A percentile compares a stretch with the other conserved stretches of the same genome.
phyloP scores from a whole-genome alignment of 805 yeast species.

The Ogataea pilisensis region DNA sequence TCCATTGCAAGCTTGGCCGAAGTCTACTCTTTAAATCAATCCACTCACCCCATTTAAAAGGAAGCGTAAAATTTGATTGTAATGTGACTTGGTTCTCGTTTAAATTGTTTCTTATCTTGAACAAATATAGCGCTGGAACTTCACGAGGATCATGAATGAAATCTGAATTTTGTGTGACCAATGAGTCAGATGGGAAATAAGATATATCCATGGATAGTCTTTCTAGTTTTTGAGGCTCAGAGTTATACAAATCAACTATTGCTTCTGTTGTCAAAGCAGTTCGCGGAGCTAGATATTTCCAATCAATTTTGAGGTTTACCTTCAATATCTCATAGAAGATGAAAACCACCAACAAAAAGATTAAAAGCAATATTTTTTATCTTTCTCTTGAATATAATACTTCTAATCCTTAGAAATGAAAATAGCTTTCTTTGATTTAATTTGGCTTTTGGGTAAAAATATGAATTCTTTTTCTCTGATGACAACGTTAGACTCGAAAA shows the following conservation, averaged over 20 bases:
- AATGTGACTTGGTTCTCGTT: constrained; percentile 1
- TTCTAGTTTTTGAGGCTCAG: not conserved
- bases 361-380: too few relatives aligned
- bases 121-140: constrained; percentile 16
- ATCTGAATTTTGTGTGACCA: not conserved
- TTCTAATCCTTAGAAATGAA: not conserved
- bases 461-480: not conserved
- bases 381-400: not conserved
- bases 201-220: not conserved
- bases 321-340: not conserved
- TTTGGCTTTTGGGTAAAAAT: not conserved
- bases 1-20: constrained; percentile 18
- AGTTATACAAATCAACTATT: not conserved
- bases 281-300: not conserved
- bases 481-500: not conserved
- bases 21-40: constrained; percentile 23
- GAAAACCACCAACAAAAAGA: not conserved
- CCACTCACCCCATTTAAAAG: constrained; percentile 32
- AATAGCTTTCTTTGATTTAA: not conserved
- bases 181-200: not conserved
- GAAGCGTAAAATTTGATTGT: constrained; percentile 16
- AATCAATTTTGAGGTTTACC: not conserved
- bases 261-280: not conserved
- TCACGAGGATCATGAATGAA: constrained; percentile 18
- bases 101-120: constrained; percentile 10